Conservation (phyloP, 768 basidiomycete genomes). For the Russula ochroleuca region DNA sequence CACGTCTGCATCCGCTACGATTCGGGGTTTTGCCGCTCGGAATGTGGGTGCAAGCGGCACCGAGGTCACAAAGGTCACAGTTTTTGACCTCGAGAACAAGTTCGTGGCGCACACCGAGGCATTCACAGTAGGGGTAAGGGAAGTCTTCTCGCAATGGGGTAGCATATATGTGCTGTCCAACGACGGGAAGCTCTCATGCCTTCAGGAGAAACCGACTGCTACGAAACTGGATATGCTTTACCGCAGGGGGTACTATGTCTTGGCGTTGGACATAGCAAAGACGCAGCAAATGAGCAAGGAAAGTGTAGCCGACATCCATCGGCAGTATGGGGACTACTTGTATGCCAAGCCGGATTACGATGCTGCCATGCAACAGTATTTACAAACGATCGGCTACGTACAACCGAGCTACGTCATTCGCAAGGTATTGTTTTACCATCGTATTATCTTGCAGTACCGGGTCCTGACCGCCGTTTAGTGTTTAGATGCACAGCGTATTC, state of each 20-base stretch:
- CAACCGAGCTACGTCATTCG: conserved; percentile 96
- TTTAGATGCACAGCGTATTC: conserved; percentile 92
- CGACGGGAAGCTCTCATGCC: conserved; percentile 66
- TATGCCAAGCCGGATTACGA: conserved; percentile 92
- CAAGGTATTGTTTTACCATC: conserved; percentile 52
- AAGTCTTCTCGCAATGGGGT: conserved; percentile 78
- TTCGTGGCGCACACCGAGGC: conserved; percentile 79
- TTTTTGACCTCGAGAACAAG: conserved; percentile 92
- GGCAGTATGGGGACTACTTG: conserved; percentile 86
- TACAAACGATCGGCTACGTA: conserved; percentile 83
- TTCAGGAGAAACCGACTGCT: conserved; percentile 75
- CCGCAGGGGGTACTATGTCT: conserved; percentile 65
- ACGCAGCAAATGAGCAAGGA: conserved; percentile 69
- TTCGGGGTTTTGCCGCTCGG: conserved; percentile 65
- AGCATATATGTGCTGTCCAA: conserved; percentile 74
- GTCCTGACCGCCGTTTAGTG: conserved; percentile 50
- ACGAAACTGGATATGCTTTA: conserved; percentile 87
- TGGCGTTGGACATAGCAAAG: conserved; percentile 80
- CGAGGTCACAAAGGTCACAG: conserved; percentile 73
- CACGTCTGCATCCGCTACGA: conserved; percentile 64
- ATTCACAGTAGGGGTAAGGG: conserved; percentile 78
- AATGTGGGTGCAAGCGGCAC: conserved; percentile 42
- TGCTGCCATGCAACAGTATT: conserved; percentile 86
- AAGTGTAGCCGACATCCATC: conserved; percentile 82
- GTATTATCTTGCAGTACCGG: not conserved